A percentile compares a stretch with the other conserved stretches of the same genome.
These are phyloP conservation scores for Symbiodinium natans DNA, from an alignment of 73 alveolate genomes.

Conservation along the genomic window DNA sequence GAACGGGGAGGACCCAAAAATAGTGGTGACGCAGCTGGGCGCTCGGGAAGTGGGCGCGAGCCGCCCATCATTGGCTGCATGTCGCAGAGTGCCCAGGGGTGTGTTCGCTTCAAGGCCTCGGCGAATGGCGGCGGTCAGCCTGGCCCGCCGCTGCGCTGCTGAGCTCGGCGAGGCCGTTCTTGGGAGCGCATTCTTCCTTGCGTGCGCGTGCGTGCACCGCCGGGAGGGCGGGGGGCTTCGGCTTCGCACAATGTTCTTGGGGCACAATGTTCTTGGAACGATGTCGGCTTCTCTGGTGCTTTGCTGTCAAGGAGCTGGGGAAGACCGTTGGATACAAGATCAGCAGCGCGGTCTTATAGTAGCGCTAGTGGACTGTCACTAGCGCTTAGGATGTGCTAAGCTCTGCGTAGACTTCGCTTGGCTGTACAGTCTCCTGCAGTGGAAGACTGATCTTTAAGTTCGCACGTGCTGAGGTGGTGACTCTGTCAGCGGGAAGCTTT, in stretches of 20 bases:
- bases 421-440: background rate
- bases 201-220: too few relatives aligned
- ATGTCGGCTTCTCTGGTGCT: too few relatives aligned
- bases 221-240: too few relatives aligned
- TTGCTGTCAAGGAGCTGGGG: conserved; percentile 68
- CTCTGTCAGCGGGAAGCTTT: conserved; percentile 94
- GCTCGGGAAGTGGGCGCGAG: background rate
- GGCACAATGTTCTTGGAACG: background rate
- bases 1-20: conserved; percentile 68
- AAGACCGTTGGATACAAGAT: conserved; percentile 95
- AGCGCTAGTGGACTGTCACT: background rate
- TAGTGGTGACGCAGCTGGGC: conserved; percentile 97
- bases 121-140: conserved; percentile 97
- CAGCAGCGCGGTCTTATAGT: conserved; percentile 86
- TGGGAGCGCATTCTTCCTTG: too few relatives aligned
- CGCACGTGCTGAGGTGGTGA: background rate
- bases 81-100: too few relatives aligned
- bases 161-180: conserved; percentile 91
- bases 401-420: too few relatives aligned
- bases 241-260: too few relatives aligned
- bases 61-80: too few relatives aligned
- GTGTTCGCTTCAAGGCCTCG: conserved; percentile 68
- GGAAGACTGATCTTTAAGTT: background rate
- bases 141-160: conserved; percentile 96
- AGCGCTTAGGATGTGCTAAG: too few relatives aligned